Evolutionary conservation across 2,329 filamentous ascomycete species (phyloP).

Genomic region (Aureobasidium mangrovei): DNA sequence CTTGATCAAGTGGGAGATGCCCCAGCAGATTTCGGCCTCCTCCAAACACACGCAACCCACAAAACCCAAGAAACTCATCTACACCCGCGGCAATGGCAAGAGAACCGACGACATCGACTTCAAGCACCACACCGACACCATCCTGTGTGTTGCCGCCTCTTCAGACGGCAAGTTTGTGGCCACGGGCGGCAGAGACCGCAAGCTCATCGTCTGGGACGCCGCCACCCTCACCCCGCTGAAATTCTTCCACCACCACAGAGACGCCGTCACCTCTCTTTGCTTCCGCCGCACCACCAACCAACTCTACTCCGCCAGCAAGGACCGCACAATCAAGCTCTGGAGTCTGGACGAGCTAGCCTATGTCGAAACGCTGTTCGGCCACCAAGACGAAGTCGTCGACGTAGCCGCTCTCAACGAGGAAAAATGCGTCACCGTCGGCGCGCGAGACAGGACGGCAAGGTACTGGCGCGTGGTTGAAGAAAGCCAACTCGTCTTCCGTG

Average conservation of each 20-base stretch:
- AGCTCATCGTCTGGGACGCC: slow-evolving; percentile 82
- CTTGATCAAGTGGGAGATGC: slow-evolving; percentile 83
- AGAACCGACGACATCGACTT: slow-evolving; percentile 54
- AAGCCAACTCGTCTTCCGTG: slow-evolving; percentile 88
- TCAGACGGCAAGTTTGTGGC: slow-evolving; percentile 84
- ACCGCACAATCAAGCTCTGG: slow-evolving; percentile 94
- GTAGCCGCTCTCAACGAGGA: slow-evolving; percentile 77
- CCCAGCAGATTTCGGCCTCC: slow-evolving; percentile 34
- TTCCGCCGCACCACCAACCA: slow-evolving; percentile 72
- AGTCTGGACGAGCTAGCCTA: slow-evolving; percentile 87
- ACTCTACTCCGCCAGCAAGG: slow-evolving; percentile 81
- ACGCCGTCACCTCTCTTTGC: slow-evolving; percentile 72
- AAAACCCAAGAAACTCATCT: slow-evolving; percentile 53
- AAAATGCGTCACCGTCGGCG: slow-evolving; percentile 82
- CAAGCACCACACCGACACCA: slow-evolving; percentile 65
- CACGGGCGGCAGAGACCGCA: slow-evolving; percentile 77
- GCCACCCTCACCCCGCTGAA: slow-evolving; percentile 67
- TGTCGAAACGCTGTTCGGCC: slow-evolving; percentile 89
- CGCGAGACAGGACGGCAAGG: slow-evolving; percentile 81
- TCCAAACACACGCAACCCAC: slow-evolving; percentile 50
- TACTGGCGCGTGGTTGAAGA: slow-evolving; percentile 96
- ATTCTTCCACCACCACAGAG: slow-evolving; percentile 85
- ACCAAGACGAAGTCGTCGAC: slow-evolving; percentile 83
- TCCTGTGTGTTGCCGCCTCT: slow-evolving; percentile 77
- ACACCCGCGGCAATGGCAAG: slow-evolving; percentile 52